These are phyloP conservation scores for Eucalyptus albens DNA, from an alignment of 345 rosid genomes.

Conservation along the genomic window DNA sequence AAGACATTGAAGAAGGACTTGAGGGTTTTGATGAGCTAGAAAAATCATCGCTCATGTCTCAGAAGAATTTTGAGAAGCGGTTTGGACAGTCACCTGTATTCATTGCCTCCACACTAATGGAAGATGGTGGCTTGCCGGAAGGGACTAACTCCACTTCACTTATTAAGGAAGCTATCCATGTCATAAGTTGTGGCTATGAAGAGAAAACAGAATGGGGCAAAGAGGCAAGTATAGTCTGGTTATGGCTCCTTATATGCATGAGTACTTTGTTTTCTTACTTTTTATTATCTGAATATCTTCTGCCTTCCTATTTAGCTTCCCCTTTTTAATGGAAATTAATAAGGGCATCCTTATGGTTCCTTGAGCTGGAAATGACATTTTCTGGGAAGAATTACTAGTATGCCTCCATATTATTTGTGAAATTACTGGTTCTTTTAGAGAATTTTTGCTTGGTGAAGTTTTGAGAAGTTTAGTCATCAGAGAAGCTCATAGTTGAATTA, in stretches of 20 bases:
- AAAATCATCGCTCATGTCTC: slow-evolving; percentile 90
- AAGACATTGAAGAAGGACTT: slow-evolving; percentile 96
- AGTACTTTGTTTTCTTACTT: background rate
- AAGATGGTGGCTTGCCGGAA: slow-evolving; percentile 94
- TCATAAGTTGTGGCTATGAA: slow-evolving; percentile 85
- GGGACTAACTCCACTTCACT: slow-evolving; percentile 63
- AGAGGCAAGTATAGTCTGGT: slow-evolving; percentile 39
- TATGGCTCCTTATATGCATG: background rate
- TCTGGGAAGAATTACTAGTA: background rate
- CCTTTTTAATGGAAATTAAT: background rate
- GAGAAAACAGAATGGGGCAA: slow-evolving; percentile 99
- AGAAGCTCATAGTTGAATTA: background rate
- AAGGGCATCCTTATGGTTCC: background rate
- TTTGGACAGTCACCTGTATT: slow-evolving; percentile 91
- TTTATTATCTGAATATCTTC: background rate
- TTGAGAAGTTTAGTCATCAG: background rate
- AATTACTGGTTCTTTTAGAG: background rate
- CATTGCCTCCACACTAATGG: slow-evolving; percentile 86
- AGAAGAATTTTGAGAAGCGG: slow-evolving; percentile 89
- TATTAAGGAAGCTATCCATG: slow-evolving; percentile 95
- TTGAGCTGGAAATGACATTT: background rate
- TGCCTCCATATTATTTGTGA: background rate
- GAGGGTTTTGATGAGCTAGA: slow-evolving; percentile 93
- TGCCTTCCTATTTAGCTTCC: background rate
- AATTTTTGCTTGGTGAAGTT: background rate